Conservation (phyloP, 257 asterid species). For the Schizonepeta tenuifolia region DNA sequence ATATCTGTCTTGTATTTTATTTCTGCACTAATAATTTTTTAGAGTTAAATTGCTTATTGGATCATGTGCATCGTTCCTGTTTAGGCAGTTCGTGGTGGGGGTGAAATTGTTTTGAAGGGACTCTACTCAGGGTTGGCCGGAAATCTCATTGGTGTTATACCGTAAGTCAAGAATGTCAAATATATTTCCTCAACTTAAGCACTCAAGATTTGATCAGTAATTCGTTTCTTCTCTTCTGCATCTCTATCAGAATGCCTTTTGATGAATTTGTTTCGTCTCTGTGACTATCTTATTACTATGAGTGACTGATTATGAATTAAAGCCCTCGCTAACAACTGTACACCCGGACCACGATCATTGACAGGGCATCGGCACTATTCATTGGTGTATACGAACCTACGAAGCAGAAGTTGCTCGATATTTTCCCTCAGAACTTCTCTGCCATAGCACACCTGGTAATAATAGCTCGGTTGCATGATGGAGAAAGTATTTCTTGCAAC, state of each 20-base stretch:
- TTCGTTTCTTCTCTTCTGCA: background rate
- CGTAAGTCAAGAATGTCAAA: conserved; percentile 52
- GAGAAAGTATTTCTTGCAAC: conserved; percentile 1
- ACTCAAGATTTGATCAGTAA: conserved; percentile 7
- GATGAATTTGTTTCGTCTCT: background rate
- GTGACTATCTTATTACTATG: conserved; percentile 16
- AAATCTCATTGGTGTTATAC: conserved; percentile 70
- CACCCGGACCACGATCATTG: conserved; percentile 20
- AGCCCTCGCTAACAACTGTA: conserved; percentile 2
- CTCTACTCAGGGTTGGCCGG: conserved; percentile 79
- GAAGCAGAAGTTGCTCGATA: conserved; percentile 56
- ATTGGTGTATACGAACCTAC: conserved; percentile 72
- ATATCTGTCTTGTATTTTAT: background rate
- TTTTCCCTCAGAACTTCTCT: conserved; percentile 61
- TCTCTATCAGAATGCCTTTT: conserved; percentile 2
- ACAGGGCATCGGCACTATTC: conserved; percentile 77
- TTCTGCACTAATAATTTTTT: background rate
- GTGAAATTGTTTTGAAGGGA: conserved; percentile 58
- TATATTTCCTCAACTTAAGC: conserved; percentile 20
- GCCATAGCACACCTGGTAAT: conserved; percentile 74
- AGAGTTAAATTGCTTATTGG: conserved; percentile 17
- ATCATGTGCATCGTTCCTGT: conserved; percentile 34
- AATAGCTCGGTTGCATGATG: conserved; percentile 17
- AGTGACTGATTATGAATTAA: background rate
- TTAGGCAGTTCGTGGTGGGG: conserved; percentile 71